Conservation (phyloP, 2,329 filamentous ascomycete species). For the Diplocarpon rosae region DNA sequence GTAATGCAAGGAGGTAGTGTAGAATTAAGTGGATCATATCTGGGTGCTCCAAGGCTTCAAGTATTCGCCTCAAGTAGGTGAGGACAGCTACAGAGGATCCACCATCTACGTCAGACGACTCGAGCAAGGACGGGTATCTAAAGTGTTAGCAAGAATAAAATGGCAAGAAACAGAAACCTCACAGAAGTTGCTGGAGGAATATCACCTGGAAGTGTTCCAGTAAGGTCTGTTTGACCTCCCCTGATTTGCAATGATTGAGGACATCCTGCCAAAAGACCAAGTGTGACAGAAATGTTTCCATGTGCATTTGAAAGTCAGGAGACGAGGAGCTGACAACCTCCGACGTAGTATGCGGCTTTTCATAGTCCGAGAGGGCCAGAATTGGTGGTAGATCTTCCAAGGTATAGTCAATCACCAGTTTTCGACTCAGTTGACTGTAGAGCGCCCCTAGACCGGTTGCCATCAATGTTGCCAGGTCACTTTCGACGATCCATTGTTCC, state of each 20-base stretch:
- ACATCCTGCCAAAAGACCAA: conserved; percentile 98
- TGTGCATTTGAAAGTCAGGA: conserved; percentile 67
- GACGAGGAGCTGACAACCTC: conserved; percentile 66
- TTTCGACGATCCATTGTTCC: conserved; percentile 95
- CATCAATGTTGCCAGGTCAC: conserved; percentile 93
- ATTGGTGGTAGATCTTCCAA: conserved; percentile 68
- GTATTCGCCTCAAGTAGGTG: conserved; percentile 81
- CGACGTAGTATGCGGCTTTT: conserved; percentile 56
- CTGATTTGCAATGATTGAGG: conserved; percentile 84
- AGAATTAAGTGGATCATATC: conserved; percentile 92
- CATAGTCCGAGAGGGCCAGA: conserved; percentile 80
- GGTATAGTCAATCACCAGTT: conserved; percentile 72
- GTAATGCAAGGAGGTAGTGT: conserved; percentile 79
- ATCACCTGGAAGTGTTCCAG: conserved; percentile 96
- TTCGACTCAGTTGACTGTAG: conserved; percentile 57
- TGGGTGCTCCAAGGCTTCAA: conserved; percentile 84
- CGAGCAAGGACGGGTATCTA: conserved; percentile 87
- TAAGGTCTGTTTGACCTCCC: conserved; percentile 83
- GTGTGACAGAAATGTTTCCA: conserved; percentile 90
- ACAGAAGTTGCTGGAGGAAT: conserved; percentile 90
- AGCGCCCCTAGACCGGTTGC: conserved; percentile 81
- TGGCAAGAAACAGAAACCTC: conserved; percentile 27
- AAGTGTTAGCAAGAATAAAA: conserved; percentile 11
- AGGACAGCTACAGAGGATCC: conserved; percentile 93
- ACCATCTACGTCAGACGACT: conserved; percentile 94